Percentiles rank a stretch among this genome's conserved stretches.
phyloP scores from a whole-genome alignment of 2,329 filamentous ascomycete species.

The Sporothrix brunneoviolacea region DNA sequence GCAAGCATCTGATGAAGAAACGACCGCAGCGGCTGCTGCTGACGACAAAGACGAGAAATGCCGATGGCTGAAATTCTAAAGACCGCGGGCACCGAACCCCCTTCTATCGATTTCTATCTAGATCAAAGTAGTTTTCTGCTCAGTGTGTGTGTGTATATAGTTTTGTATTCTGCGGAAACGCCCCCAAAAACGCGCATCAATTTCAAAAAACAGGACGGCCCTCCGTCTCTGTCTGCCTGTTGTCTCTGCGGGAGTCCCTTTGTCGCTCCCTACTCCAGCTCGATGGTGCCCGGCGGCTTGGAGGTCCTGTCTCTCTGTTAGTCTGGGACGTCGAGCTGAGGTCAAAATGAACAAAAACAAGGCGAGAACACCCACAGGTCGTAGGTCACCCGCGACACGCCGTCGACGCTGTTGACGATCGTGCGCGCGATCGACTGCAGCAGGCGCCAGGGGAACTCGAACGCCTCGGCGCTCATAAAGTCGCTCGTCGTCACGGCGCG shows the following conservation, averaged over 20 bases:
- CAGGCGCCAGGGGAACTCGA: conserved; percentile 57
- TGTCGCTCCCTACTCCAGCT: conserved; percentile 38
- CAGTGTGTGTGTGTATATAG: no score
- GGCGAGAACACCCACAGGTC: conserved; percentile 34
- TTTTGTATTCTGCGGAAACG: neutral
- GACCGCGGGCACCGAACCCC: neutral
- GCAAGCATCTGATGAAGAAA: neutral
- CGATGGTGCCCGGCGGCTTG: conserved; percentile 61
- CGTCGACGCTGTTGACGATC: conserved; percentile 71
- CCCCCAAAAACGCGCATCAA: no score
- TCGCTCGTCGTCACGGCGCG: conserved; percentile 46
- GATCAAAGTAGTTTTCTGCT: no score
- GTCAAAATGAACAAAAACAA: no score
- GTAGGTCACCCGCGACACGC: conserved; percentile 64
- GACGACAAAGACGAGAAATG: neutral
- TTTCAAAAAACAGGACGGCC: no score
- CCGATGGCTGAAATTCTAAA: neutral
- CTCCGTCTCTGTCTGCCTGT: no score
- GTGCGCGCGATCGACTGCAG: conserved; percentile 57
- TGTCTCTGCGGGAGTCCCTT: no score
- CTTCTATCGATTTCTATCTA: no score
- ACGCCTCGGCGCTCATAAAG: conserved; percentile 71
- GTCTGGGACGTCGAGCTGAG: no score
- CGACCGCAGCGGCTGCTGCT: no score
- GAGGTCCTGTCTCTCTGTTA: conserved; percentile 36